Conservation (phyloP, 768 basidiomycete species). For the Lyophyllum decastes region DNA sequence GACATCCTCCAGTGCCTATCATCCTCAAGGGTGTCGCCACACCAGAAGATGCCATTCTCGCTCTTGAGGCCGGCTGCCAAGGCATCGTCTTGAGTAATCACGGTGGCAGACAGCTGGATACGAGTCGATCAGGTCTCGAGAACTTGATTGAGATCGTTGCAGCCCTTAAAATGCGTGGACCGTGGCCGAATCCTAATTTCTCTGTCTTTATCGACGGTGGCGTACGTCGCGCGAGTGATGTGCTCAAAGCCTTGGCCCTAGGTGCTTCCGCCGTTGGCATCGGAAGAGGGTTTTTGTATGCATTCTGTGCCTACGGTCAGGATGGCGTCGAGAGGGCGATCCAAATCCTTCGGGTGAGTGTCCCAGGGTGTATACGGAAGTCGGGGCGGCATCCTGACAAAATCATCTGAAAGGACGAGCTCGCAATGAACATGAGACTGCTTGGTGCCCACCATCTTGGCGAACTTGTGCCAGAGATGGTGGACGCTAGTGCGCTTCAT, state of each 20-base stretch:
- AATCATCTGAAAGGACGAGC: slow-evolving; percentile 68
- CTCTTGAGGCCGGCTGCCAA: slow-evolving; percentile 22
- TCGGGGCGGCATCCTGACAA: background rate
- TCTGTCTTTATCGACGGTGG: slow-evolving; percentile 78
- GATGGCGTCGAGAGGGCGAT: slow-evolving; percentile 88
- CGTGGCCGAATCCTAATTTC: slow-evolving; percentile 66
- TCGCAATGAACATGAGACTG: slow-evolving; percentile 95
- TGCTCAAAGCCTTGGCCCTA: slow-evolving; percentile 78
- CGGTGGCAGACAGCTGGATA: slow-evolving; percentile 34
- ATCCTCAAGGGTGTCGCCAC: slow-evolving; percentile 69
- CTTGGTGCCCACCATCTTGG: slow-evolving; percentile 78
- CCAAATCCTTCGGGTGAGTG: slow-evolving; percentile 67
- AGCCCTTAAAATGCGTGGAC: slow-evolving; percentile 54
- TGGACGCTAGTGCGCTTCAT: slow-evolving; percentile 54
- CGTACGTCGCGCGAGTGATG: slow-evolving; percentile 78
- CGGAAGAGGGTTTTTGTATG: slow-evolving; percentile 83
- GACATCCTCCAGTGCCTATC: slow-evolving; percentile 57
- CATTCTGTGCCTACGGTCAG: slow-evolving; percentile 83
- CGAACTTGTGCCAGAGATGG: slow-evolving; percentile 85
- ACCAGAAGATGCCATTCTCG: slow-evolving; percentile 45
- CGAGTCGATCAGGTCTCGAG: slow-evolving; percentile 68
- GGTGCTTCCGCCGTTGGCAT: slow-evolving; percentile 72
- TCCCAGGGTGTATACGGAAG: background rate
- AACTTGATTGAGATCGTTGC: slow-evolving; percentile 67
- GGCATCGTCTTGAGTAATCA: slow-evolving; percentile 26